A percentile compares a stretch with the other conserved stretches of the same genome.
Evolutionary conservation across 768 basidiomycete species (phyloP).

Genomic region (Trametes sanguinea): DNA sequence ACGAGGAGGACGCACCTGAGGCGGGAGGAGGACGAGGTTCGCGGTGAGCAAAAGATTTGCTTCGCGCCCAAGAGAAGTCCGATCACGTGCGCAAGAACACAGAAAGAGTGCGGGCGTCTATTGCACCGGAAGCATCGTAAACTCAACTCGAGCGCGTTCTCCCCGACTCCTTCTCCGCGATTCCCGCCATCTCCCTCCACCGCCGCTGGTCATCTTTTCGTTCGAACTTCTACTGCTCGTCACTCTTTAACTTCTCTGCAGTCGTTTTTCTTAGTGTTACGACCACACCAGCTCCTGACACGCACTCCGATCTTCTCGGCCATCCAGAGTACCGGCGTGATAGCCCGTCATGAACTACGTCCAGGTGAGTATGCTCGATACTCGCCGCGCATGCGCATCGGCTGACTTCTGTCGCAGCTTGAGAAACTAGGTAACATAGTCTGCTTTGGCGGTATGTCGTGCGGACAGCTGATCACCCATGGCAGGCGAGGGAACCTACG

Average conservation of each 20-base stretch:
- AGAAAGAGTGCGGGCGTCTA: not conserved
- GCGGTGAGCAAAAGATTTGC: conserved; percentile 22
- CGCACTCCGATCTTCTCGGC: not conserved
- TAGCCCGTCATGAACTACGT: conserved; percentile 55
- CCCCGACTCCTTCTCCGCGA: not conserved
- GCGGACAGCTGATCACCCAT: conserved; percentile 5
- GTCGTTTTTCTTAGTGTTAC: not conserved
- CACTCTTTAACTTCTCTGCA: conserved; percentile 1
- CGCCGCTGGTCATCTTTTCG: not conserved
- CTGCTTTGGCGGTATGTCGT: not conserved
- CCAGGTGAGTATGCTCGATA: conserved; percentile 41
- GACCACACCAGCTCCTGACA: not conserved
- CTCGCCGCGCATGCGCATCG: not conserved
- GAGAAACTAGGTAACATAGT: conserved; percentile 70
- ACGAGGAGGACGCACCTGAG: conserved; percentile 4
- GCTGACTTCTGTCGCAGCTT: conserved; percentile 46
- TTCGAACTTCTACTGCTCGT: not conserved
- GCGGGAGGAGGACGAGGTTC: conserved; percentile 8
- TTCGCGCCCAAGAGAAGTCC: conserved; percentile 8
- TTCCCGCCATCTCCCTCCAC: not conserved
- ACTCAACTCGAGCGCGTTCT: conserved; percentile 11
- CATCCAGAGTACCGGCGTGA: not conserved
- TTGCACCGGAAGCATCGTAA: not conserved
- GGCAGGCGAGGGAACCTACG: conserved; percentile 88
- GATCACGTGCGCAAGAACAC: conserved; percentile 7